Evolutionary conservation across 2,329 filamentous ascomycete species (phyloP).

Genomic region (Sporothrix dimorphospora): DNA sequence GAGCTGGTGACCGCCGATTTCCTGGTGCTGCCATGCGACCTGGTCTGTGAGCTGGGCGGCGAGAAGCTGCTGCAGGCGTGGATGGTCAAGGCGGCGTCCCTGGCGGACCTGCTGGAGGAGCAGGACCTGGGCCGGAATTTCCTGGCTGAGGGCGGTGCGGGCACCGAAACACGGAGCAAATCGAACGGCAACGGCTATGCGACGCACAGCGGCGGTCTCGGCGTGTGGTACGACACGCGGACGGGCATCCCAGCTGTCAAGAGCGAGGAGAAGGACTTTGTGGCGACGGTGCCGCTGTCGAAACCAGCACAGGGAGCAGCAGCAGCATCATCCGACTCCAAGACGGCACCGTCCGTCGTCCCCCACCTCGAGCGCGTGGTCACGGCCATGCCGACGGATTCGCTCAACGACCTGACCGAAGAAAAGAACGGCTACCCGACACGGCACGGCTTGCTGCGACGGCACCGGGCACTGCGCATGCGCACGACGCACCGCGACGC

Average conservation of each 20-base stretch:
- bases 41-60: slow-evolving; percentile 87
- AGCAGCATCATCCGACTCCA: slow-evolving; percentile 43
- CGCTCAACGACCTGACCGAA: slow-evolving; percentile 80
- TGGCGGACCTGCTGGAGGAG: slow-evolving; percentile 63
- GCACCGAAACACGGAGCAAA: slow-evolving; percentile 35
- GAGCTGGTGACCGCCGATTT: slow-evolving; percentile 83
- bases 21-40: slow-evolving; percentile 86
- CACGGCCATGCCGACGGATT: slow-evolving; percentile 86
- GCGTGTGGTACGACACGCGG: slow-evolving; percentile 90
- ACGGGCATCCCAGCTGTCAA: slow-evolving; percentile 70
- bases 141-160: not conserved
- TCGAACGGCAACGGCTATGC: slow-evolving; percentile 37
- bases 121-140: slow-evolving; percentile 28
- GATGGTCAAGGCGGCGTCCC: slow-evolving; percentile 80
- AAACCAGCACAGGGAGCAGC: not conserved
- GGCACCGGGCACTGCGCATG: slow-evolving; percentile 77
- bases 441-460: slow-evolving; percentile 73
- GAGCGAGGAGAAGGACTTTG: slow-evolving; percentile 89
- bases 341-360: slow-evolving; percentile 56
- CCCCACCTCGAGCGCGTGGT: slow-evolving; percentile 75
- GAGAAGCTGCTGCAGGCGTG: slow-evolving; percentile 84
- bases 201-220: slow-evolving; percentile 72
- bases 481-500: slow-evolving; percentile 85
- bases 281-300: slow-evolving; percentile 71
- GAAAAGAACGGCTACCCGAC: slow-evolving; percentile 73